Evolutionary conservation across 768 basidiomycete genomes (phyloP).

Genomic region (Suillus tomentosus): DNA sequence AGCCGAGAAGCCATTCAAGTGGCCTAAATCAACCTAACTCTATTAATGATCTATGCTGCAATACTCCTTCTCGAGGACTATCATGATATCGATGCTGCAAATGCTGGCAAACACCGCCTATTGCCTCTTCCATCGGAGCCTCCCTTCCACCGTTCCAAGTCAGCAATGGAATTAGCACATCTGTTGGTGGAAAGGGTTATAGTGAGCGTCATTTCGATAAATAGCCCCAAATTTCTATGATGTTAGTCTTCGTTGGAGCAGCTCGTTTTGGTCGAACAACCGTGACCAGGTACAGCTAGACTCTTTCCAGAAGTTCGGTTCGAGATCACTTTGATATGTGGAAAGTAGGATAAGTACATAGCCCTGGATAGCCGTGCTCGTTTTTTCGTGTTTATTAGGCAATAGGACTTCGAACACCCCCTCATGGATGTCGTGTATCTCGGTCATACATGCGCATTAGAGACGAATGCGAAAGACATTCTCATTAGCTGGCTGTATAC

Average conservation of each 20-base stretch:
- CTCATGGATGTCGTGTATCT: too few relatives aligned
- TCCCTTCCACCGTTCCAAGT: background rate
- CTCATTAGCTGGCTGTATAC: too few relatives aligned
- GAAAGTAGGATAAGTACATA: too few relatives aligned
- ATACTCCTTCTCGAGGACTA: background rate
- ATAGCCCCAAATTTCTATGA: background rate
- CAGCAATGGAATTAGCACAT: background rate
- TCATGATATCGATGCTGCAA: background rate
- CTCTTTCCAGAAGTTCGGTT: background rate
- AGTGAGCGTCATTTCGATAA: background rate
- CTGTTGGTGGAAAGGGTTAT: background rate
- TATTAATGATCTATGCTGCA: background rate
- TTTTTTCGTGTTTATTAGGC: too few relatives aligned
- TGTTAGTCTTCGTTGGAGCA: background rate
- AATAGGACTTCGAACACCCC: too few relatives aligned
- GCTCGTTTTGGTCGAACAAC: background rate
- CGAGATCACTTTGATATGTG: background rate
- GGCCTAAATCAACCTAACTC: background rate
- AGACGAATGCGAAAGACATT: too few relatives aligned
- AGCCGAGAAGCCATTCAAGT: background rate
- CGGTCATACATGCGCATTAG: too few relatives aligned
- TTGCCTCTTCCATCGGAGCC: background rate
- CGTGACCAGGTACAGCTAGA: background rate
- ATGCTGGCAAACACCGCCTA: background rate
- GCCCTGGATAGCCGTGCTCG: too few relatives aligned